phyloP scores from a whole-genome alignment of 257 asterid species.

The Cinchona pubescens region DNA sequence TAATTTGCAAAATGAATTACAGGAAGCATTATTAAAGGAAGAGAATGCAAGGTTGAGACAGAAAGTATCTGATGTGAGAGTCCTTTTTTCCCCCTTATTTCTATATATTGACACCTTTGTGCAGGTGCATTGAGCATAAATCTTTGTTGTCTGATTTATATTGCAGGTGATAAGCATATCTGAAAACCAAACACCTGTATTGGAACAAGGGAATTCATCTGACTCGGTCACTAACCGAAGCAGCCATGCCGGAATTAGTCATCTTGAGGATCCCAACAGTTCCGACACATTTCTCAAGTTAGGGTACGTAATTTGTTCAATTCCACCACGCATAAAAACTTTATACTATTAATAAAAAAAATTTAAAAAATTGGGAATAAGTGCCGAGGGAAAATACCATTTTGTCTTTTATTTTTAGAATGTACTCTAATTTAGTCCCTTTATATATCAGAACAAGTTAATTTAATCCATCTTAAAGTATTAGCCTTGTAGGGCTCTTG shows the following conservation, averaged over 20 bases:
- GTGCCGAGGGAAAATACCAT: not conserved
- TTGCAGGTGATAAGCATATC: not conserved
- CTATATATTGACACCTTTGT: too few species aligned
- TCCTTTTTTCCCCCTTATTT: too few species aligned
- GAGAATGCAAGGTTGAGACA: conserved; percentile 54
- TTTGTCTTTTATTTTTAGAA: too few species aligned
- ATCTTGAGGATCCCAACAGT: conserved; percentile 25
- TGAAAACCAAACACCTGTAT: conserved; percentile 12
- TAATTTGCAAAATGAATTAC: conserved; percentile 21
- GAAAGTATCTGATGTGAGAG: conserved; percentile 29
- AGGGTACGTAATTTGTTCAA: conserved; percentile 42
- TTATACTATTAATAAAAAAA: not conserved
- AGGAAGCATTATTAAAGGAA: conserved; percentile 56
- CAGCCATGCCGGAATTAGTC: conserved; percentile 17
- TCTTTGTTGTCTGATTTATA: not conserved
- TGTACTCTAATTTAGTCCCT: too few species aligned
- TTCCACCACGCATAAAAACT: not conserved
- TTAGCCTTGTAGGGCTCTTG: too few species aligned
- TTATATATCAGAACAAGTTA: too few species aligned
- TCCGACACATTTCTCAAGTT: conserved; percentile 61
- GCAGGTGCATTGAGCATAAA: too few species aligned
- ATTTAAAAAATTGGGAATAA: not conserved
- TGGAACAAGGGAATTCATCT: conserved; percentile 42
- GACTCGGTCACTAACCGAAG: conserved; percentile 34
- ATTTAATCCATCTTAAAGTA: too few species aligned